Conservation (phyloP, 1,284 basidiomycete genomes). For the Malassezia pachydermatis region DNA sequence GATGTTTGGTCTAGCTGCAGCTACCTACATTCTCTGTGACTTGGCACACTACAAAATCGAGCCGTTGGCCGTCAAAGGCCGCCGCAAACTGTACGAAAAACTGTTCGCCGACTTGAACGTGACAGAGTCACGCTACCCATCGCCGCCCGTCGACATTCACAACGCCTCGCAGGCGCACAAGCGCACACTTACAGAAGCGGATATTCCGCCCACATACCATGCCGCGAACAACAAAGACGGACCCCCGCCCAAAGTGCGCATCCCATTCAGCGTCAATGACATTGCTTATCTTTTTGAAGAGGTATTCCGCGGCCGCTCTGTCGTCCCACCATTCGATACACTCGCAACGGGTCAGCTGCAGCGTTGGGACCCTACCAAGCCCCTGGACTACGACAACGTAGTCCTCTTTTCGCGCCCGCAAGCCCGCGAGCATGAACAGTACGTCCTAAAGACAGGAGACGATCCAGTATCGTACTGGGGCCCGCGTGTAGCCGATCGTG, state of each 20-base stretch:
- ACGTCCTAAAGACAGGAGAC: constrained; percentile 30
- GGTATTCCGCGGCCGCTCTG: constrained; percentile 34
- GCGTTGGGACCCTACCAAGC: constrained; percentile 40
- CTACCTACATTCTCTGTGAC: constrained; percentile 44
- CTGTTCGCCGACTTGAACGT: constrained; percentile 23
- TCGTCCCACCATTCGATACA: constrained; percentile 38
- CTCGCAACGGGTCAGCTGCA: constrained; percentile 24
- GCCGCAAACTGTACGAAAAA: constrained; percentile 40
- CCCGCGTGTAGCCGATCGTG: constrained; percentile 24
- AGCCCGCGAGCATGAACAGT: constrained; percentile 32
- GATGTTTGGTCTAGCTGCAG: constrained; percentile 45
- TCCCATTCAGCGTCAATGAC: constrained; percentile 42
- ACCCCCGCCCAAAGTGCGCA: constrained; percentile 19
- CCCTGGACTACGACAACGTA: constrained; percentile 39
- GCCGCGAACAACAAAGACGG: neutral
- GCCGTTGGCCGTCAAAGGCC: constrained; percentile 36
- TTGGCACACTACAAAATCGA: constrained; percentile 38
- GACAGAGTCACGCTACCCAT: constrained; percentile 21
- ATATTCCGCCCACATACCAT: constrained; percentile 13
- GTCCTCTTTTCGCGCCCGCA: constrained; percentile 34
- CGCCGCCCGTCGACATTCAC: constrained; percentile 5
- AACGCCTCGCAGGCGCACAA: neutral
- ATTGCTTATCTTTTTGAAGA: constrained; percentile 41
- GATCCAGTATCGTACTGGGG: constrained; percentile 44
- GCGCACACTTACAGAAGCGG: neutral